Evolutionary conservation across 805 yeast genomes (phyloP).

Genomic region (Hanseniaspora meyeri): DNA sequence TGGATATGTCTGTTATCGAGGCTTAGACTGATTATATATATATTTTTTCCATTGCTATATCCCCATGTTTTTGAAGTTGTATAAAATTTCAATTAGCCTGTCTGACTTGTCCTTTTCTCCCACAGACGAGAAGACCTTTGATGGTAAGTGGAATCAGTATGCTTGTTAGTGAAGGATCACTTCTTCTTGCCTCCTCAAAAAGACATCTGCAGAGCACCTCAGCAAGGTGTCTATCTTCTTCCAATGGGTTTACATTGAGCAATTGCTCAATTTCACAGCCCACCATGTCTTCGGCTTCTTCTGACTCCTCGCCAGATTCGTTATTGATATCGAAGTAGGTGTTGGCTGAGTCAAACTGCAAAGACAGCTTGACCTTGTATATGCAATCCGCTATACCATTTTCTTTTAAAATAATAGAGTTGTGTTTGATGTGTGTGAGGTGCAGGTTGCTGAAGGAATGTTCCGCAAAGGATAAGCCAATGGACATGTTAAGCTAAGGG

Average conservation of each 20-base stretch:
- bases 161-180: not conserved
- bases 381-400: conserved; percentile 2
- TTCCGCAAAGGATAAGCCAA: not conserved
- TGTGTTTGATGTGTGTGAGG: not conserved
- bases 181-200: not conserved
- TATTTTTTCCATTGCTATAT: too few relatives aligned
- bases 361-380: not conserved
- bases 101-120: conserved; percentile 15
- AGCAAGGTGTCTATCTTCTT: not conserved
- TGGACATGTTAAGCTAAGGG: not conserved
- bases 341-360: not conserved
- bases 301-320: conserved; percentile 16
- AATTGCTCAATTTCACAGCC: conserved; percentile 33
- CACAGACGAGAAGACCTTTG: conserved; percentile 17
- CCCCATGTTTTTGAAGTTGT: conserved; percentile 14
- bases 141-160: conserved; percentile 18
- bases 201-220: conserved; percentile 3
- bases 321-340: not conserved
- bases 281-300: conserved; percentile 19
- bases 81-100: conserved; percentile 15
- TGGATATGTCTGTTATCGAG: conserved; percentile 79
- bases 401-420: not conserved
- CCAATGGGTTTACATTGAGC: not conserved
- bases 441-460: not conserved
- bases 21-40: conserved; percentile 31